Evolutionary conservation across 1,284 basidiomycete species (phyloP).

Genomic region (Amanita bisporigera): DNA sequence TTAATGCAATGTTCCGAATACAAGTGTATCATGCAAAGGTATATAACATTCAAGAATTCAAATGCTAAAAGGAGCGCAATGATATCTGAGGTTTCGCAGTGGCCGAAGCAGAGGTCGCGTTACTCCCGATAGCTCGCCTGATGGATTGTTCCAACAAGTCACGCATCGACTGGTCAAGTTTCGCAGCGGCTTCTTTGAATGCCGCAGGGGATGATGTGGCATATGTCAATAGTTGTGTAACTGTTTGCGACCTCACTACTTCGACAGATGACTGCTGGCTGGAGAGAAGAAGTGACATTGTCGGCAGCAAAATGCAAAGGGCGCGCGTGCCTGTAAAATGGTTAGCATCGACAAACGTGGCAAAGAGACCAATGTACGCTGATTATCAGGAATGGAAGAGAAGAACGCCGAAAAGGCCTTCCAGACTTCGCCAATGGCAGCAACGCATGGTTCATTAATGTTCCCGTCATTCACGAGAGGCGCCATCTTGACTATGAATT

Average conservation of each 20-base stretch:
- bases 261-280: constrained; percentile 52
- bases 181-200: constrained; percentile 87
- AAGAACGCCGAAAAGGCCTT: constrained; percentile 79
- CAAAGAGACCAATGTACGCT: constrained; percentile 51
- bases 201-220: constrained; percentile 76
- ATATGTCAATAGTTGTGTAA: constrained; percentile 78
- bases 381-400: constrained; percentile 59
- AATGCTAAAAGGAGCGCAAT: constrained; percentile 63
- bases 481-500: constrained; percentile 74
- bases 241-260: constrained; percentile 63
- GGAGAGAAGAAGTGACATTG: constrained; percentile 77
- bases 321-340: constrained; percentile 62
- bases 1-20: no score
- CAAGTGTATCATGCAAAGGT: no score
- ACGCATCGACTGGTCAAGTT: constrained; percentile 64
- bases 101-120: constrained; percentile 40
- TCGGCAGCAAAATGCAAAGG: constrained; percentile 81
- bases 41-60: not conserved
- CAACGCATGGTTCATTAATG: constrained; percentile 58
- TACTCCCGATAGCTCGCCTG: constrained; percentile 70
- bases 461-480: constrained; percentile 60
- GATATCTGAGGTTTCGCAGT: constrained; percentile 78
- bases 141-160: constrained; percentile 81
- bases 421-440: constrained; percentile 78
- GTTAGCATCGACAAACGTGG: not conserved